phyloP scores from a whole-genome alignment of 2,329 filamentous ascomycete species.

The Trichoderma pleuroti region DNA sequence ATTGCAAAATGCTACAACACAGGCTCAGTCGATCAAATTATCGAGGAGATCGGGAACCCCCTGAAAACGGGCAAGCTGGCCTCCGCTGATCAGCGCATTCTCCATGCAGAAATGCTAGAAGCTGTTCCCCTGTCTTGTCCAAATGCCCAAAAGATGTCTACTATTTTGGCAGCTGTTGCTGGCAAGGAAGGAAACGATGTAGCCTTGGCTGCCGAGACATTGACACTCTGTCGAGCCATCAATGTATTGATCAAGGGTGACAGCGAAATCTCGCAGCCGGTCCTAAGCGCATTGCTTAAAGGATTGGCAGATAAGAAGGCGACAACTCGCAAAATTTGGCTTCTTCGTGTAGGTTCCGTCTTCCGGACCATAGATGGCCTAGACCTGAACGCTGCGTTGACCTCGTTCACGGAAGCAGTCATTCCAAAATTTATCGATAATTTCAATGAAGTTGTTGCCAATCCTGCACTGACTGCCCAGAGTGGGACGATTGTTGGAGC shows the following conservation, averaged over 20 bases:
- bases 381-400: constrained; percentile 45
- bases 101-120: constrained; percentile 78
- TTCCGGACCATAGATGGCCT: constrained; percentile 54
- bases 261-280: constrained; percentile 59
- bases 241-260: constrained; percentile 59
- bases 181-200: constrained; percentile 86
- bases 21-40: constrained; percentile 60
- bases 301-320: constrained; percentile 83
- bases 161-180: constrained; percentile 64
- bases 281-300: constrained; percentile 71
- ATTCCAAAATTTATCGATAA: constrained; percentile 59
- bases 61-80: constrained; percentile 81
- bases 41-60: constrained; percentile 73
- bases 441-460: constrained; percentile 74
- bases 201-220: constrained; percentile 72
- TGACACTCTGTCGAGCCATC: constrained; percentile 64
- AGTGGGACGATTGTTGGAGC: constrained; percentile 77
- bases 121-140: constrained; percentile 57
- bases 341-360: constrained; percentile 68
- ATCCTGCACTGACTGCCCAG: constrained; percentile 75
- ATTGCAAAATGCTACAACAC: constrained; percentile 58
- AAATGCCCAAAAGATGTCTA: constrained; percentile 63
- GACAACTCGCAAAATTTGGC: constrained; percentile 74
- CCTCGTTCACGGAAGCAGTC: constrained; percentile 51
- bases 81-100: constrained; percentile 76